Percentiles rank a stretch among this genome's conserved stretches.
Evolutionary conservation across 495 filamentous ascomycete species (phyloP).

Genomic region (Polyplosphaeria fusca): DNA sequence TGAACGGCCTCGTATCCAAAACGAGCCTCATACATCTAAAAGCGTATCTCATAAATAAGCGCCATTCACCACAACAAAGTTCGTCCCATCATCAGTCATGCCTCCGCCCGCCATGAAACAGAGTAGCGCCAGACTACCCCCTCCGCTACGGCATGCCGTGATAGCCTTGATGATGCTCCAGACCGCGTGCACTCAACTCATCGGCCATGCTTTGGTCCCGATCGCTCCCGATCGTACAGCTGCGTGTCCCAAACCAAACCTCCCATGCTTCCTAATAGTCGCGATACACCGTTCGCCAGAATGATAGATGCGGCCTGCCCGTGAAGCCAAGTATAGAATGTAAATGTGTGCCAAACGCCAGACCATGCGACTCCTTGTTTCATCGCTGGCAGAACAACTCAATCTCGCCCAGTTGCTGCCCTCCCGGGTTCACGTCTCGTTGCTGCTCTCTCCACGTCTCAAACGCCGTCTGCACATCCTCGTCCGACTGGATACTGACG

Average conservation of each 20-base stretch:
- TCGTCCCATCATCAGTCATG: conserved; percentile 24
- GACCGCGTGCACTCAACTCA: too few relatives aligned
- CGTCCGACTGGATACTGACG: conserved; percentile 88
- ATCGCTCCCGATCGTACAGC: too few relatives aligned
- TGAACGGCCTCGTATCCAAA: conserved; percentile 20
- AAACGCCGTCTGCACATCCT: conserved; percentile 92
- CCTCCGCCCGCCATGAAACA: background rate
- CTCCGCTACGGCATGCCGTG: too few relatives aligned
- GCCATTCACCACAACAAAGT: background rate
- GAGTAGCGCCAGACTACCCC: background rate
- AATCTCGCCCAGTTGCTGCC: conserved; percentile 74
- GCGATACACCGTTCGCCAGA: conserved; percentile 22
- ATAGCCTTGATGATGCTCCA: too few relatives aligned
- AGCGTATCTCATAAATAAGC: conserved; percentile 15
- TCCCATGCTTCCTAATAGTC: too few relatives aligned
- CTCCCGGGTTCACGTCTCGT: conserved; percentile 55
- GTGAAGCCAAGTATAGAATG: conserved; percentile 13
- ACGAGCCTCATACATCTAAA: conserved; percentile 11
- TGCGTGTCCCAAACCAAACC: too few relatives aligned
- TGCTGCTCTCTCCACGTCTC: conserved; percentile 83
- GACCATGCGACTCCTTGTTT: conserved; percentile 14
- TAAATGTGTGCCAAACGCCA: conserved; percentile 28
- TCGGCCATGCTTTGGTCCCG: too few relatives aligned
- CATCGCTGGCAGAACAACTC: conserved; percentile 65
- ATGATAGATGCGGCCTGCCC: conserved; percentile 22